Evolutionary conservation across 164 flowering plant species (phyloP).

Genomic region (Umbellularia californica): DNA sequence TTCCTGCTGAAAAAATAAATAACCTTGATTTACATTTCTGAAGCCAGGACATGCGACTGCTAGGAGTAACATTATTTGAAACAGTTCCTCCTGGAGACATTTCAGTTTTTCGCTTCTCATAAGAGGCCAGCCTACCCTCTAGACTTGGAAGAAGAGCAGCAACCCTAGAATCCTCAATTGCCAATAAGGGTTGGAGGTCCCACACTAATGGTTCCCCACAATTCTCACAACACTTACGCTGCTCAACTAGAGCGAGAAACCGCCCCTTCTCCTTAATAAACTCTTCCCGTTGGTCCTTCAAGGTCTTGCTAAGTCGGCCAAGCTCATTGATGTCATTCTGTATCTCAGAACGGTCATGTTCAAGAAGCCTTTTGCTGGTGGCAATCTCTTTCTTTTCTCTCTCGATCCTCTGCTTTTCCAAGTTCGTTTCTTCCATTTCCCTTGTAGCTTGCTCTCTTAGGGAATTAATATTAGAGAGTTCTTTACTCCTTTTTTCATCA

Average conservation of each 20-base stretch:
- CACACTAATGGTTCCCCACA: conserved; percentile 57
- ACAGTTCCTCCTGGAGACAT: conserved; percentile 23
- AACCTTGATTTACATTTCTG: conserved; percentile 56
- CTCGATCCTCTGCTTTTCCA: conserved; percentile 39
- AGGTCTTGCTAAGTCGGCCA: conserved; percentile 47
- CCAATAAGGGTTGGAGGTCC: conserved; percentile 39
- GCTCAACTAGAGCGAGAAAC: conserved; percentile 54
- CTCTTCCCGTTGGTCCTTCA: conserved; percentile 55
- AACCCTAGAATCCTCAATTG: conserved; percentile 27
- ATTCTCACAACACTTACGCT: conserved; percentile 44
- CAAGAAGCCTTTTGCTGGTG: conserved; percentile 43
- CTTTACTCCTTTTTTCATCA: conserved; percentile 46
- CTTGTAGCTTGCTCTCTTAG: conserved; percentile 44
- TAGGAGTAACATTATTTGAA: conserved; percentile 24
- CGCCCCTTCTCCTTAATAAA: conserved; percentile 41
- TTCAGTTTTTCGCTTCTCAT: conserved; percentile 12
- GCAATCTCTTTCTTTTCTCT: conserved; percentile 48
- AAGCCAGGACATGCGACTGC: conserved; percentile 44
- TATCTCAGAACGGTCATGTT: conserved; percentile 59
- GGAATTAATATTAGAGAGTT: conserved; percentile 29
- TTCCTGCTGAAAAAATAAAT: conserved; percentile 27
- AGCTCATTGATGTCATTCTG: conserved; percentile 64
- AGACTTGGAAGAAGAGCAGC: conserved; percentile 5
- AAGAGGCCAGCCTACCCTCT: conserved; percentile 19
- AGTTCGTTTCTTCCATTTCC: conserved; percentile 57